Conservation (phyloP, 352 stramenopile genomes). For the Globisporangium cystogenes region DNA sequence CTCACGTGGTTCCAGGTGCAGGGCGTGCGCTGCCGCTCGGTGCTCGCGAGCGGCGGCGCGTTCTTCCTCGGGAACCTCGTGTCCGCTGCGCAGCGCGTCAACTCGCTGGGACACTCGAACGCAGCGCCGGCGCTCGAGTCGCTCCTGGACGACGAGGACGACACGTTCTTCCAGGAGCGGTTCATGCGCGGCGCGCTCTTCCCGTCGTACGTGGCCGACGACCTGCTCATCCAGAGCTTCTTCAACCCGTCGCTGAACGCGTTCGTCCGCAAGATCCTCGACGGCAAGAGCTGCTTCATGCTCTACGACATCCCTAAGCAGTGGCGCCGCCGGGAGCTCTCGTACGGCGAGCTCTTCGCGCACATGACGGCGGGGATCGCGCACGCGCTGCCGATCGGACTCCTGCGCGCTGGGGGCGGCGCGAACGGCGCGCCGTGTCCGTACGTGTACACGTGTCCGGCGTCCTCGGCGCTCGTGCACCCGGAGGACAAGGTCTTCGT, state of each 20-base stretch:
- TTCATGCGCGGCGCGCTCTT: conserved; percentile 84
- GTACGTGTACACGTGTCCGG: conserved; percentile 82
- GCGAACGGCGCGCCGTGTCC: conserved; percentile 45
- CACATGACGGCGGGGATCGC: conserved; percentile 68
- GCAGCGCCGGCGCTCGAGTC: background rate
- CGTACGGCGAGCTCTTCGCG: conserved; percentile 72
- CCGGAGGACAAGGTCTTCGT: conserved; percentile 78
- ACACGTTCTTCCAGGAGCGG: conserved; percentile 82
- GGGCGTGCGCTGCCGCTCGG: background rate
- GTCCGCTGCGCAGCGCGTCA: conserved; percentile 47
- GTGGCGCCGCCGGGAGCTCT: conserved; percentile 34
- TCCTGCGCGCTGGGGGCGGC: conserved; percentile 54
- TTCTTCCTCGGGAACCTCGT: conserved; percentile 69
- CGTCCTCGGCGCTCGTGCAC: conserved; percentile 52
- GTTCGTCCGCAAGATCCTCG: conserved; percentile 79
- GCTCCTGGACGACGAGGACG: conserved; percentile 29
- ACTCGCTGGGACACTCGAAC: conserved; percentile 17
- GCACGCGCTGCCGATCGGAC: conserved; percentile 69
- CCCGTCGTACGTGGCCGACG: conserved; percentile 71
- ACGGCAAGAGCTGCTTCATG: conserved; percentile 84
- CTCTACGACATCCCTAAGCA: conserved; percentile 67
- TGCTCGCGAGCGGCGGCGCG: conserved; percentile 17
- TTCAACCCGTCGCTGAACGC: conserved; percentile 84
- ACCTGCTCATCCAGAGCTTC: conserved; percentile 84
- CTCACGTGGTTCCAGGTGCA: conserved; percentile 40